These are phyloP conservation scores for Blastocystis sp. DNA, from an alignment of 352 stramenopile genomes.

Conservation along the genomic window DNA sequence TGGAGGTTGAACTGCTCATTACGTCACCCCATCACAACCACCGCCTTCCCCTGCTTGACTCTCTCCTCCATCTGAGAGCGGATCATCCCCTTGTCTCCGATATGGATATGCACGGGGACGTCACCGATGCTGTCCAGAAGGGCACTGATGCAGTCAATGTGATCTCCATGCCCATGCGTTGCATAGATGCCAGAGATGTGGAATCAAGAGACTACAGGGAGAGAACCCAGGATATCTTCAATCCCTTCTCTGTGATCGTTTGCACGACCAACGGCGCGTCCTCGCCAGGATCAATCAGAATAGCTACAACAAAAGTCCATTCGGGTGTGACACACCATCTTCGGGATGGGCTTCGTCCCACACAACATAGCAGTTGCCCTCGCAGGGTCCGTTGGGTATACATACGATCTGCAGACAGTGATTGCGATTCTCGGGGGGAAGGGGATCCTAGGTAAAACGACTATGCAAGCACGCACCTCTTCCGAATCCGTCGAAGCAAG, in stretches of 20 bases:
- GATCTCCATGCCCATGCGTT: neutral
- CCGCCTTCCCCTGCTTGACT: neutral
- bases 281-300: slow-evolving; percentile 19
- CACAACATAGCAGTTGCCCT: neutral
- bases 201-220: neutral
- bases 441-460: neutral
- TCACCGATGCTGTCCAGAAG: neutral
- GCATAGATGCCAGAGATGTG: neutral
- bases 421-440: neutral
- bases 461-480: no score
- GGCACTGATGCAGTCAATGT: neutral
- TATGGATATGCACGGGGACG: slow-evolving; percentile 6
- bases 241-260: neutral
- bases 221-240: neutral
- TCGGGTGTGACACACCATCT: neutral
- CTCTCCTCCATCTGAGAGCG: neutral
- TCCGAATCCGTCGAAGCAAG: no score
- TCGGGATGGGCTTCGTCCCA: neutral
- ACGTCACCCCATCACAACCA: neutral
- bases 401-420: neutral
- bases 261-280: neutral
- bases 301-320: neutral
- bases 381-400: neutral
- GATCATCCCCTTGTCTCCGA: neutral
- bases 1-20: neutral